Evolutionary conservation across 495 filamentous ascomycete species (phyloP).

Genomic region (Penicillium alfredii): DNA sequence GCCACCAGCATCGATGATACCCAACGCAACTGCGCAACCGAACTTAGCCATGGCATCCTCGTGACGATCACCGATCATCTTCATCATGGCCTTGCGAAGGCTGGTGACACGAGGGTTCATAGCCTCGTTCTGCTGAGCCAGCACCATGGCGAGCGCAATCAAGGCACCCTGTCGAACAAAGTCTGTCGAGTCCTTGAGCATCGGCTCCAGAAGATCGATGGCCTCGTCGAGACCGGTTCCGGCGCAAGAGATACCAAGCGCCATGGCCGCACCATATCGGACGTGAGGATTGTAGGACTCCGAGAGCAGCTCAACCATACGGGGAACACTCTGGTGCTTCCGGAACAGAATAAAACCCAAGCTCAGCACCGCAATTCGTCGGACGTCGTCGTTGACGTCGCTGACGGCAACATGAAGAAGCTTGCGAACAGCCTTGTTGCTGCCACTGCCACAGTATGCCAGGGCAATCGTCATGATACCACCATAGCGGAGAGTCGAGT

Average conservation of each 20-base stretch:
- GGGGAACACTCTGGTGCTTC: conserved; percentile 92
- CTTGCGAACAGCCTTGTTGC: conserved; percentile 97
- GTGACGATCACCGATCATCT: conserved; percentile 89
- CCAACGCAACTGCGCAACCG: conserved; percentile 85
- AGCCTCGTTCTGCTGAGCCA: conserved; percentile 94
- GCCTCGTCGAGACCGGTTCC: conserved; percentile 96
- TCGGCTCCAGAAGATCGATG: conserved; percentile 93
- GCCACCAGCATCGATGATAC: conserved; percentile 97
- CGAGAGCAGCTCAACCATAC: conserved; percentile 97
- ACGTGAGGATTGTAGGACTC: conserved; percentile 99
- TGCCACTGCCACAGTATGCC: conserved; percentile 93
- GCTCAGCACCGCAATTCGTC: conserved; percentile 94
- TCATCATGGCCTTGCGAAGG: conserved; percentile 78
- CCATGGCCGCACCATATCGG: conserved; percentile 96
- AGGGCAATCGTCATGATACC: conserved; percentile 98
- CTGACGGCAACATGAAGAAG: conserved; percentile 96
- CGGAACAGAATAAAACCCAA: conserved; percentile 98
- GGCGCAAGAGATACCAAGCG: conserved; percentile 94
- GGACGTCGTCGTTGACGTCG: conserved; percentile 97
- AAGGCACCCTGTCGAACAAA: conserved; percentile 98
- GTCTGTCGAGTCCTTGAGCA: conserved; percentile 99
- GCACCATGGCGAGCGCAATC: conserved; percentile 92
- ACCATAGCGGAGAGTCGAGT: conserved; percentile 90
- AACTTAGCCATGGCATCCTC: conserved; percentile 99
- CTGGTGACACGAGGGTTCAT: conserved; percentile 87